phyloP scores from a whole-genome alignment of 495 filamentous ascomycete species.

The Penicillium arizonense region DNA sequence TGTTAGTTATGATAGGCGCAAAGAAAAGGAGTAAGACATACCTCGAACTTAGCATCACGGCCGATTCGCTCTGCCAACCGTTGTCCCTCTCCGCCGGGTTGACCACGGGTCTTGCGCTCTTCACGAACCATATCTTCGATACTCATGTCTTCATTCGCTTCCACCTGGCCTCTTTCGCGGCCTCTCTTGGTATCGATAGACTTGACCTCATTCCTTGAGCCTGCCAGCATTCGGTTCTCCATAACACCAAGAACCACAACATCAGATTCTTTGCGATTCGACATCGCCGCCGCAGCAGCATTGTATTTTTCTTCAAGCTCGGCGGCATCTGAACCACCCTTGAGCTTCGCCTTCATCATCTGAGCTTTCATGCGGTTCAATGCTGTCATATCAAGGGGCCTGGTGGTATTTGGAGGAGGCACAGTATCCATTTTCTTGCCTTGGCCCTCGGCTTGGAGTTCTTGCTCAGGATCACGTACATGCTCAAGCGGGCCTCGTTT shows the following conservation, averaged over 20 bases:
- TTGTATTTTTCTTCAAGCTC: slow-evolving; percentile 87
- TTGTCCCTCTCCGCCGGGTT: slow-evolving; percentile 76
- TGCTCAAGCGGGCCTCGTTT: slow-evolving; percentile 32
- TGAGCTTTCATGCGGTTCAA: slow-evolving; percentile 90
- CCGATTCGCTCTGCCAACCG: slow-evolving; percentile 87
- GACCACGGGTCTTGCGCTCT: slow-evolving; percentile 78
- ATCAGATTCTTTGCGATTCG: slow-evolving; percentile 58
- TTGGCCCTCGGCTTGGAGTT: slow-evolving; percentile 42
- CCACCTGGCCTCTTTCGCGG: slow-evolving; percentile 72
- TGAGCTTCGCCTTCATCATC: slow-evolving; percentile 90
- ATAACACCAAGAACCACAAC: slow-evolving; percentile 82
- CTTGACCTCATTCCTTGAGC: slow-evolving; percentile 71
- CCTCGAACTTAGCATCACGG: slow-evolving; percentile 86
- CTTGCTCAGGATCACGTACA: slow-evolving; percentile 34
- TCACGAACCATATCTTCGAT: slow-evolving; percentile 95
- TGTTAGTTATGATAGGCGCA: slow-evolving; percentile 26
- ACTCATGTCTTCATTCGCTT: slow-evolving; percentile 93
- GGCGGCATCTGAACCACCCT: slow-evolving; percentile 65
- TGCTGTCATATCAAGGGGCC: slow-evolving; percentile 66
- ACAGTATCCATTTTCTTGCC: slow-evolving; percentile 43
- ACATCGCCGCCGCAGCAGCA: slow-evolving; percentile 57
- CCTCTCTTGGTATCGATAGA: slow-evolving; percentile 73
- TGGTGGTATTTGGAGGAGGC: slow-evolving; percentile 38
- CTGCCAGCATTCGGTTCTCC: slow-evolving; percentile 83
- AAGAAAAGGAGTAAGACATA: slow-evolving; percentile 25